Conservation (phyloP, 805 yeast genomes). For the Yamadazyma kitorensis region DNA sequence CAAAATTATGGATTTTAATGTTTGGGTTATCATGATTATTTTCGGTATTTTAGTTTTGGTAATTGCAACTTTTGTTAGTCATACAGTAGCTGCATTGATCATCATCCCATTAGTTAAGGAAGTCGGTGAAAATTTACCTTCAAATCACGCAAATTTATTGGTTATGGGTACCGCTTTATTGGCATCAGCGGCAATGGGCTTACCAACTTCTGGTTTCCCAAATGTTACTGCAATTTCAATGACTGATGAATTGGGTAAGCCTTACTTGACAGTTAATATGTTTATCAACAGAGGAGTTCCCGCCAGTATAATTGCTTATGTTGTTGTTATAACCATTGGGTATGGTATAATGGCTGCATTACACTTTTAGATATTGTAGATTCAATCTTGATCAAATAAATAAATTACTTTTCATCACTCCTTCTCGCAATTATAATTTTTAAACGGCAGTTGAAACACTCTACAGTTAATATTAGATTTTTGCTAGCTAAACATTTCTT, state of each 20-base stretch:
- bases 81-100: slow-evolving; percentile 43
- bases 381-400: too few species aligned
- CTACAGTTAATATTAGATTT: too few species aligned
- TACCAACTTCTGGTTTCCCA: slow-evolving; percentile 45
- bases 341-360: slow-evolving; percentile 38
- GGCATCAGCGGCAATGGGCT: slow-evolving; percentile 45
- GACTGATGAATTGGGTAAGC: slow-evolving; percentile 41
- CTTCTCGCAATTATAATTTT: too few species aligned
- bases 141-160: slow-evolving; percentile 37
- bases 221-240: slow-evolving; percentile 43
- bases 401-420: too few species aligned
- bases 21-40: slow-evolving; percentile 45
- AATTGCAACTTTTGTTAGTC: slow-evolving; percentile 43
- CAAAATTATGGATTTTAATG: slow-evolving; percentile 39
- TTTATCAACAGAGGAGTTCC: slow-evolving; percentile 44
- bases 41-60: slow-evolving; percentile 41
- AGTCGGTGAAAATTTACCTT: slow-evolving; percentile 35
- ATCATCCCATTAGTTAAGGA: slow-evolving; percentile 42
- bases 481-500: too few species aligned
- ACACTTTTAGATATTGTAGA: too few species aligned
- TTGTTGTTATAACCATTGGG: slow-evolving; percentile 34
- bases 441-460: too few species aligned
- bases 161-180: slow-evolving; percentile 41
- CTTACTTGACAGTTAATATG: slow-evolving; percentile 39
- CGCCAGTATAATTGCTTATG: slow-evolving; percentile 35